These are phyloP conservation scores for Protostelium mycophagum DNA, from an alignment of 78 protist species.

Conservation along the genomic window DNA sequence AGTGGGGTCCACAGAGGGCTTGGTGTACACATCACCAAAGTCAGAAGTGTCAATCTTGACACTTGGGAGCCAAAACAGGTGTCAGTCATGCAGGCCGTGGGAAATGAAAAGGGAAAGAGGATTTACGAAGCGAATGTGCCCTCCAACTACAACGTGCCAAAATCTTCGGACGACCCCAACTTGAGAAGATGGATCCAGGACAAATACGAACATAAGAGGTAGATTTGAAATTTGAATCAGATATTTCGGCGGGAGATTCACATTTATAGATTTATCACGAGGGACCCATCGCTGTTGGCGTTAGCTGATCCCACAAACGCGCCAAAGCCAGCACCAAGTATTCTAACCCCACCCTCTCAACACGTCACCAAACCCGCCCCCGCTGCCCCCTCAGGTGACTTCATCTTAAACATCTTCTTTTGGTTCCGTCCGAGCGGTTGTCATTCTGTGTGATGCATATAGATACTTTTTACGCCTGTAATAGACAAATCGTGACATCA, in stretches of 20 bases:
- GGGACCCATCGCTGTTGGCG: not conserved
- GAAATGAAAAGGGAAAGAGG: conserved; percentile 54
- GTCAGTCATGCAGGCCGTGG: conserved; percentile 14
- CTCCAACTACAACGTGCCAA: conserved; percentile 5
- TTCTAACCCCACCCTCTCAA: not conserved
- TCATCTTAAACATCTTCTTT: too few species aligned
- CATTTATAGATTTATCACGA: not conserved
- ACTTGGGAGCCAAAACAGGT: conserved; percentile 34
- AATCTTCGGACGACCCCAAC: conserved; percentile 13
- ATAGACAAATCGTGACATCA: not conserved
- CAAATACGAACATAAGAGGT: not conserved
- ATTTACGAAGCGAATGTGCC: conserved; percentile 37
- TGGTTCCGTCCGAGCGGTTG: too few species aligned
- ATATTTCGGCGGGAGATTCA: not conserved
- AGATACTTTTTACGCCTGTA: not conserved
- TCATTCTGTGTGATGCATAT: not conserved
- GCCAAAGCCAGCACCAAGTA: not conserved
- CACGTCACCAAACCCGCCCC: not conserved
- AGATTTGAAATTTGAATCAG: not conserved
- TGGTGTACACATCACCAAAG: conserved; percentile 79
- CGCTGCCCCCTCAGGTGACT: too few species aligned
- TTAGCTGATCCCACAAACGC: not conserved
- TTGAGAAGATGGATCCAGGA: not conserved
- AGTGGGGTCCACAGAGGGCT: conserved; percentile 74
- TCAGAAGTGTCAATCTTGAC: conserved; percentile 64